Base-by-base conservation (phyloP, 768 basidiomycete species). In the Crucibulum laeve region DNA sequence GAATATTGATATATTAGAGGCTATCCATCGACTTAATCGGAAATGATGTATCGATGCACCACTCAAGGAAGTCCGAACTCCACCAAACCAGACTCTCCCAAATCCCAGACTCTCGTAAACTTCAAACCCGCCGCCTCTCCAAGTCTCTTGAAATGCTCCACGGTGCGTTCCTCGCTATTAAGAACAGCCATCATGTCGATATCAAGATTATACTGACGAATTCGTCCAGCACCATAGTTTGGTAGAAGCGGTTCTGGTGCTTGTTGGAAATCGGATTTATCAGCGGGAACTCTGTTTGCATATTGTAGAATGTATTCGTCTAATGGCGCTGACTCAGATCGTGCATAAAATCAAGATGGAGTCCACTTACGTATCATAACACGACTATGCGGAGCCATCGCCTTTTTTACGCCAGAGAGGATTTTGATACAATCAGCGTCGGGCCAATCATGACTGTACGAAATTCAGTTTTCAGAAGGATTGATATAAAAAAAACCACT, bases 211-310 rank as follows among this genome's bases (percentile, higher is more conserved):
- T 76, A 77, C 35, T 60, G 56, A 13, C 66, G 54, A 17, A 67
- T 56, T 26, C 55, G 57, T 3, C 73, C 76, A 14, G 60, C 59
- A 5, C 73, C 73, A 43, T 67, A 76, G 53, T 75, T 76, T 4
- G 75, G 67, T 0, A 77, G 61, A 25, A 79, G 51, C 0, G 74
- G 75, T 39, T 64, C 60, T 0, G 73, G 73, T 4, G 72, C 71
- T 53, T 60, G 47, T 35, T 19, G 30, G 33, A 53, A 47, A 0
- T 30, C 26, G 18, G 49, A 44, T 11, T 52, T 40, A n/a, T 42
- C 43, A 4, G 52, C 50, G 4, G 49, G 35, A 17, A 42, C 38
- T 19, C 53, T 50, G 18, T 53, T 50, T 11, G 54, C 51, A 35
- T 59, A 49, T 40, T 61, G 65, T 18, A 69, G 51, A 34, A 68